phyloP scores from a whole-genome alignment of 176 grass and related monocot genomes.

The Triticum turgidum region DNA sequence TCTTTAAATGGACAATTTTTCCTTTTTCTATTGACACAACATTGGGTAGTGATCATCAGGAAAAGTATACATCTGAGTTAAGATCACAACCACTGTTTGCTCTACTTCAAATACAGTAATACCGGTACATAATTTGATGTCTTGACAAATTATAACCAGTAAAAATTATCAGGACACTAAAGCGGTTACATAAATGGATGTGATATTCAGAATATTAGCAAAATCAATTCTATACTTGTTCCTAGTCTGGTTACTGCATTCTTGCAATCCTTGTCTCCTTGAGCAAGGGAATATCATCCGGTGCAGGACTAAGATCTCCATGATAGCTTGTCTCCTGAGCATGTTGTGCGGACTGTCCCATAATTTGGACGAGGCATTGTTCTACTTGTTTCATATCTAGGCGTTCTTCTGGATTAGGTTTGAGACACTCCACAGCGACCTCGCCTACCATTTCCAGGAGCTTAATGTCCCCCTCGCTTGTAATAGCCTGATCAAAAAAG shows the following conservation, averaged over 20 bases:
- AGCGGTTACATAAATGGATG: neutral
- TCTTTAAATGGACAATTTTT: neutral
- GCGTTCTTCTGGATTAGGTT: too few species aligned
- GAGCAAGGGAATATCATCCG: neutral
- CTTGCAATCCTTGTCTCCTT: neutral
- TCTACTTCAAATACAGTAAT: neutral
- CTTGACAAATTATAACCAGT: neutral
- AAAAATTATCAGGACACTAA: neutral
- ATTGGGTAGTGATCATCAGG: neutral
- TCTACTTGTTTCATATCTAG: too few species aligned
- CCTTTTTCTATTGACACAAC: neutral
- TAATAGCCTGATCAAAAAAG: too few species aligned
- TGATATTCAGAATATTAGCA: neutral
- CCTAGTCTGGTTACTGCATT: neutral
- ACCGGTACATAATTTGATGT: neutral
- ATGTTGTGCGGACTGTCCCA: neutral
- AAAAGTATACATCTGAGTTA: neutral
- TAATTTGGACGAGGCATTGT: neutral
- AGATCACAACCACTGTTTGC: neutral
- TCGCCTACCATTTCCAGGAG: too few species aligned
- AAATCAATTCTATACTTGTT: neutral
- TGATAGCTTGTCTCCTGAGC: neutral
- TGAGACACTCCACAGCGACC: too few species aligned
- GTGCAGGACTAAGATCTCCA: neutral
- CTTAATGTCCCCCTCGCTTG: too few species aligned